Percentiles rank a stretch among this genome's conserved stretches.
phyloP scores from a whole-genome alignment of 2,329 filamentous ascomycete species.

The Metarhizium sp. region DNA sequence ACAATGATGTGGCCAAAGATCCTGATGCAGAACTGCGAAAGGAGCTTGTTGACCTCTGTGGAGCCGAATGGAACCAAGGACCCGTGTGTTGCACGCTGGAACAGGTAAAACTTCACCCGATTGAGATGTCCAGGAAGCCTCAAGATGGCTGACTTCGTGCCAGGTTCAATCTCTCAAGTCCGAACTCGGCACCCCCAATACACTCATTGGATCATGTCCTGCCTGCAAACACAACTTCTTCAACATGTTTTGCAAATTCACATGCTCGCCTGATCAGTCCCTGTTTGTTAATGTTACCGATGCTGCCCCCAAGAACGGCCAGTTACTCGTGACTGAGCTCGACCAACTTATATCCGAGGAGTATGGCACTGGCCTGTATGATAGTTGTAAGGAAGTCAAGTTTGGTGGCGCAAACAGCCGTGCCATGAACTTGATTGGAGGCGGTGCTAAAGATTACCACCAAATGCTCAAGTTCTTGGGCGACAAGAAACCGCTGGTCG shows the following conservation, averaged over 20 bases:
- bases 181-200: constrained; percentile 78
- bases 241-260: constrained; percentile 96
- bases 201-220: constrained; percentile 85
- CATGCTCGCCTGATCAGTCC: constrained; percentile 93
- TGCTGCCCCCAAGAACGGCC: constrained; percentile 51
- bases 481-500: constrained; percentile 72
- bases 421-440: constrained; percentile 93
- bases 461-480: constrained; percentile 86
- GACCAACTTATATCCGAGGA: constrained; percentile 80
- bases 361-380: constrained; percentile 82
- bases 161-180: constrained; percentile 71
- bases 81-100: constrained; percentile 77
- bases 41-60: constrained; percentile 78
- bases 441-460: constrained; percentile 82
- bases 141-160: background rate
- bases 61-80: constrained; percentile 73
- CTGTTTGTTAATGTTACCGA: constrained; percentile 88
- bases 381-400: constrained; percentile 98
- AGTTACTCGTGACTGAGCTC: constrained; percentile 70
- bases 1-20: constrained; percentile 73
- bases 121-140: background rate
- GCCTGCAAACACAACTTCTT: constrained; percentile 98
- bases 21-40: constrained; percentile 64
- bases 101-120: constrained; percentile 46
- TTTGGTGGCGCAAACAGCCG: constrained; percentile 89